Evolutionary conservation across 805 yeast species (phyloP).

Genomic region (Saturnispora mendoncae): DNA sequence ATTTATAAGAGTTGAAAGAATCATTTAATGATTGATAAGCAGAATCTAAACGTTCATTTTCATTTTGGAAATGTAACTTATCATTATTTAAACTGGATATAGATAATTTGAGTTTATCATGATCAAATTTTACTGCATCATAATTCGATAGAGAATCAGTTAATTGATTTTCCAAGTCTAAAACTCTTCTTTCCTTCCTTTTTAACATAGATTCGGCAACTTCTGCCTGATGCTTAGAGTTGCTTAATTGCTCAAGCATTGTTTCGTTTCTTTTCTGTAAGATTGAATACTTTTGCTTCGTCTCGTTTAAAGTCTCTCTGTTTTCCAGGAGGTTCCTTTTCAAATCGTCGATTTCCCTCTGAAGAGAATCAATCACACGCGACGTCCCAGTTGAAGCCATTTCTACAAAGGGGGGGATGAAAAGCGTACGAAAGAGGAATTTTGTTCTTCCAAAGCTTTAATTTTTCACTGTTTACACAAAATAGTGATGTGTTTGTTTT

Average conservation of each 20-base stretch:
- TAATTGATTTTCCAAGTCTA: conserved; percentile 54
- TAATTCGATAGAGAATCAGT: conserved; percentile 38
- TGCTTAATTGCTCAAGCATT: conserved; percentile 56
- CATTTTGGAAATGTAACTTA: conserved; percentile 38
- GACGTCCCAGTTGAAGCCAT: conserved; percentile 19
- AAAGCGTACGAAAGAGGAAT: too few species aligned
- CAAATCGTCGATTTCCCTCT: conserved; percentile 25
- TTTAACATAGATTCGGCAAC: conserved; percentile 58
- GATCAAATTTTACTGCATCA: conserved; percentile 41
- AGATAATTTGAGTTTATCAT: conserved; percentile 42
- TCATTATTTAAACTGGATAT: conserved; percentile 40
- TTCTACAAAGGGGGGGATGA: neutral
- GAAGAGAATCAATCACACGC: conserved; percentile 27
- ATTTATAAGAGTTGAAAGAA: conserved; percentile 42
- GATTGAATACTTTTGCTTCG: conserved; percentile 42
- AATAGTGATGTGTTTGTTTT: neutral
- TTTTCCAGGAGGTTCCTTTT: conserved; percentile 18
- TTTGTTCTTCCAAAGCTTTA: too few species aligned
- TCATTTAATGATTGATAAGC: conserved; percentile 50
- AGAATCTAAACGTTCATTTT: conserved; percentile 45
- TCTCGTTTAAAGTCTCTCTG: conserved; percentile 33
- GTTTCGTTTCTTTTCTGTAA: conserved; percentile 41
- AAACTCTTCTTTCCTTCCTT: conserved; percentile 60
- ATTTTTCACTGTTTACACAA: too few species aligned
- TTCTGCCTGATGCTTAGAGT: conserved; percentile 70